phyloP scores from a whole-genome alignment of 768 basidiomycete genomes.

The Tephrocybe sp. region DNA sequence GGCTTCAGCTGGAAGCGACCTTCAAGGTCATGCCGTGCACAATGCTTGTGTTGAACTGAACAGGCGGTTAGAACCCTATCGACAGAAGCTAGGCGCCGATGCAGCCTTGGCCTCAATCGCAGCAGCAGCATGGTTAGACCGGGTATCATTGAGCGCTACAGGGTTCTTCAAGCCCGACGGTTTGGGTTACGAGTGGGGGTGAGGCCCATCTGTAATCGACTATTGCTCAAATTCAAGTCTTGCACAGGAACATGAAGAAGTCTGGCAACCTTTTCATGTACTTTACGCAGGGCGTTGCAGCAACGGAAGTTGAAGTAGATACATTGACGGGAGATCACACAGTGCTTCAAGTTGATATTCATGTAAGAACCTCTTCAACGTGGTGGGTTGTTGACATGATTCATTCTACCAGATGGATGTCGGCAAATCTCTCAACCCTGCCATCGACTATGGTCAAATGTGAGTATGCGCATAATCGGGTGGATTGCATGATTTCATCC shows the following conservation, averaged over 20 bases:
- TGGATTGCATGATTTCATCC: background rate
- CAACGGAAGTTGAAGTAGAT: conserved; percentile 19
- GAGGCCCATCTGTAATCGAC: background rate
- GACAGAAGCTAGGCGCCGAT: conserved; percentile 13
- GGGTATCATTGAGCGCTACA: conserved; percentile 16
- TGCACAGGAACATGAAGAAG: conserved; percentile 15
- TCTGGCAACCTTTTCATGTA: conserved; percentile 17
- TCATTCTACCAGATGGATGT: conserved; percentile 14
- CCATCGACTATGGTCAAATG: conserved; percentile 19
- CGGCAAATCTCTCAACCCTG: conserved; percentile 17
- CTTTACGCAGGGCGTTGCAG: conserved; percentile 17
- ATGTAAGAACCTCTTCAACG: conserved; percentile 2
- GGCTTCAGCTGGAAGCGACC: conserved; percentile 15
- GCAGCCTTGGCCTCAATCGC: conserved; percentile 12
- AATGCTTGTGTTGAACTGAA: conserved; percentile 20
- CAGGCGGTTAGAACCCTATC: conserved; percentile 12
- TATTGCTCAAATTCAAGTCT: background rate
- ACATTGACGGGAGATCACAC: conserved; percentile 17
- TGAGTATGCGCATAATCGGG: background rate
- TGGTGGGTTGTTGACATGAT: background rate
- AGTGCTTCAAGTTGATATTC: conserved; percentile 16
- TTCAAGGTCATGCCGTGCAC: conserved; percentile 16
- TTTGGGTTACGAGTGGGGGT: conserved; percentile 17
- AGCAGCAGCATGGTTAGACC: conserved; percentile 13
- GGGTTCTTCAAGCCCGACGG: conserved; percentile 14